Base-by-base conservation (phyloP, 768 basidiomycete species). In the Russula brevipes region DNA sequence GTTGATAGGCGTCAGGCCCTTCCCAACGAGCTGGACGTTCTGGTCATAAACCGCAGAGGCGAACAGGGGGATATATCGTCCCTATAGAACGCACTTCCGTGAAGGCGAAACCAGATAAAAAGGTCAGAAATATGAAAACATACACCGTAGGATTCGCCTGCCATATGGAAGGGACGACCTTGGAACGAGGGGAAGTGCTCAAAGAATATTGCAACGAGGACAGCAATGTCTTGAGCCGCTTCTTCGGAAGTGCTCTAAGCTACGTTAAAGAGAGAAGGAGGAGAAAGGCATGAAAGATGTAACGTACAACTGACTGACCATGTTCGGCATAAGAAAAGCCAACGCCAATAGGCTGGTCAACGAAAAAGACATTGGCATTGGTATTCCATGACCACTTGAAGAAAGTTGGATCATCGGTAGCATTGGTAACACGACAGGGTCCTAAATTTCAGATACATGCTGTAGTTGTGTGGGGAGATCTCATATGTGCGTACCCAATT, bases 131-230 rank as follows among this genome's bases (percentile, higher is more conserved):
- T 8, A 61, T 54, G 11, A 38, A 3, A 19, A 72, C 77, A 52
- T 64, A 82, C 84, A 12, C 76, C 83, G 45, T 84, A 83, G 4
- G 81, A 83, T 72, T 84, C 74, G 14, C 77, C 76, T 19, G 75
- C 72, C 64, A 78, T 69, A 53, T 78, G 77, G 45, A 78, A 73
- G 2, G 76, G 70, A 3, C 87, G 76, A 2, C 86, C 87, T 66
- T 87, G 84, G 76, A 89, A 89, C 68, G 85, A 77, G 59, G 73
- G 78, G 70, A 91, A 91, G 61, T 85, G 79, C 67, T 89, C 86
- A 53, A 89, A 89, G 74, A 89, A 89, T 58, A 90, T 82, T 3
- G 81, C 76, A 0, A 89, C 77, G 66, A 90, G 90, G 0, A 84
- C 82, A 0, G 87, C 86, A 4, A 90, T 82, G 66, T 90, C 87